phyloP scores from a whole-genome alignment of 176 grass and related monocot genomes.

The Chrysopogon serrulatus region DNA sequence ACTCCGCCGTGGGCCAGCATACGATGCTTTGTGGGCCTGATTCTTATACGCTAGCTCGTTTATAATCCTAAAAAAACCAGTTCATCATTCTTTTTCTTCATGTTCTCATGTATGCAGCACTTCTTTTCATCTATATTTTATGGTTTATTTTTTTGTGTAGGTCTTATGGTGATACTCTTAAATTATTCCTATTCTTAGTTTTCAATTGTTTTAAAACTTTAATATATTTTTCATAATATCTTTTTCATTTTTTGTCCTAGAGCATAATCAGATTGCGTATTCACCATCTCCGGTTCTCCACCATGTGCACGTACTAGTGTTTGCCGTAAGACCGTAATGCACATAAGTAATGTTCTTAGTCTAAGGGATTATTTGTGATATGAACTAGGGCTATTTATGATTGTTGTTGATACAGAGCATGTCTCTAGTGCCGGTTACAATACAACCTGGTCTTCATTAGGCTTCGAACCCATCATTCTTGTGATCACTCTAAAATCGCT shows the following conservation, averaged over 20 bases:
- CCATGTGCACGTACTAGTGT: not conserved
- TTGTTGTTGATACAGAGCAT: no score
- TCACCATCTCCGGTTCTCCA: not conserved
- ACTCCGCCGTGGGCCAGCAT: not conserved
- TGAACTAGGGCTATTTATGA: not conserved
- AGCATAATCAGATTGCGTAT: not conserved
- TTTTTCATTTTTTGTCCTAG: not conserved
- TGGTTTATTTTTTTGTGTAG: not conserved
- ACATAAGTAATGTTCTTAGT: not conserved
- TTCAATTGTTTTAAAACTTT: not conserved
- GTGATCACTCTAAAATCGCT: not conserved
- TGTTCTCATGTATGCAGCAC: not conserved
- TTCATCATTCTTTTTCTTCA: not conserved
- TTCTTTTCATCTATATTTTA: not conserved
- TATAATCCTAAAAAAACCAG: no score
- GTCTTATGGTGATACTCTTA: not conserved
- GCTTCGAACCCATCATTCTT: not conserved
- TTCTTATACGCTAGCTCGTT: no score
- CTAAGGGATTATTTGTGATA: not conserved
- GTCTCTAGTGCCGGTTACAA: not conserved
- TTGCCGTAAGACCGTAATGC: not conserved
- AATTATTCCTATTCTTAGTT: not conserved
- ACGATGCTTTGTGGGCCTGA: not conserved
- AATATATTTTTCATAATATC: not conserved
- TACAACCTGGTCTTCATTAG: not conserved